A percentile compares a stretch with the other conserved stretches of the same genome.
phyloP scores from a whole-genome alignment of 495 filamentous ascomycete genomes.

The Friedmanniomyces simplex region DNA sequence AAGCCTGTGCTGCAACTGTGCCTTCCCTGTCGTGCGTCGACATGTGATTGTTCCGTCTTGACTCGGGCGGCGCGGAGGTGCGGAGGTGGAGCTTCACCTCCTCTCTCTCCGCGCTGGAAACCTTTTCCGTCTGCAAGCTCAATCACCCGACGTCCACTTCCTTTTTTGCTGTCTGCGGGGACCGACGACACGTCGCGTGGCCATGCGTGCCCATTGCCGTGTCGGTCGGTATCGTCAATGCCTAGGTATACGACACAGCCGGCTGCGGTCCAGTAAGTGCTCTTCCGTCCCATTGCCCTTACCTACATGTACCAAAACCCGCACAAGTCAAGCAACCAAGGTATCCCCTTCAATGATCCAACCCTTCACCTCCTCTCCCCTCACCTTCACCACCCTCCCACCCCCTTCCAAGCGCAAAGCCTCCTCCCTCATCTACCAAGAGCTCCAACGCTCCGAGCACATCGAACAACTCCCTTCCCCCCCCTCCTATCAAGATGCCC shows the following conservation, averaged over 20 bases:
- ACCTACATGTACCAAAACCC: background rate
- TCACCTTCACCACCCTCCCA: background rate
- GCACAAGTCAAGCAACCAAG: background rate
- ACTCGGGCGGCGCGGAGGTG: background rate
- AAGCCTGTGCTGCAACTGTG: no score
- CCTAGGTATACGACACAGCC: background rate
- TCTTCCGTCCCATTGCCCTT: background rate
- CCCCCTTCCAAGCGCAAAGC: background rate
- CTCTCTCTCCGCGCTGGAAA: background rate
- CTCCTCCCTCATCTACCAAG: background rate
- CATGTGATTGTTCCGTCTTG: background rate
- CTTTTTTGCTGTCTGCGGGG: background rate
- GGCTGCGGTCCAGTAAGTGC: background rate
- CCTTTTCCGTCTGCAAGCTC: background rate
- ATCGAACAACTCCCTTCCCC: background rate
- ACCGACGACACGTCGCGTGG: background rate
- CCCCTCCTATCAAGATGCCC: slow-evolving; percentile 3
- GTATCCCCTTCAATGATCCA: background rate
- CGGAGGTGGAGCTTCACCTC: background rate
- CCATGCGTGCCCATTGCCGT: background rate
- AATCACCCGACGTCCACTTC: background rate
- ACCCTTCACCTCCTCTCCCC: slow-evolving; percentile 2
- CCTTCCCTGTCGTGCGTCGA: background rate
- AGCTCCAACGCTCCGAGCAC: background rate
- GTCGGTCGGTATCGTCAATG: background rate